These are phyloP conservation scores for Podila epicladia DNA, from an alignment of 192 early-diverging fungal genomes.

Conservation along the genomic window DNA sequence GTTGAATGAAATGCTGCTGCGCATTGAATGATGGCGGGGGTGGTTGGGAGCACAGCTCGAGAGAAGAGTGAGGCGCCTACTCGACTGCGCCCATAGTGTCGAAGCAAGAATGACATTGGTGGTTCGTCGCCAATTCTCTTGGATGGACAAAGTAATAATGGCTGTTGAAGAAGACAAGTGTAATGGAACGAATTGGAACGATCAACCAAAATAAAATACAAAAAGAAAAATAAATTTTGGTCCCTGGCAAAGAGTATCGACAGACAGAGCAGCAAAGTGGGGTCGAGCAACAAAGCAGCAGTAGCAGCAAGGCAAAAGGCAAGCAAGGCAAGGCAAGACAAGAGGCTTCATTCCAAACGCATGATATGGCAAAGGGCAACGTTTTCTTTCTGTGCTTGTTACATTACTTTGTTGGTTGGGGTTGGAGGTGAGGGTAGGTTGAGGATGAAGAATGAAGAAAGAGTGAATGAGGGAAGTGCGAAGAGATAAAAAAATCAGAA, in stretches of 20 bases:
- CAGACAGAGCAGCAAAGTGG: too few relatives aligned
- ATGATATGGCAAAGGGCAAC: neutral
- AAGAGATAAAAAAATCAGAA: constrained; percentile 8
- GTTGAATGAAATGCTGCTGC: constrained; percentile 14
- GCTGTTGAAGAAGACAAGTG: neutral
- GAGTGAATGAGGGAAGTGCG: neutral
- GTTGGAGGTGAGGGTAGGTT: neutral
- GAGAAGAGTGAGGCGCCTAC: too few relatives aligned
- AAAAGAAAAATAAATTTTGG: neutral
- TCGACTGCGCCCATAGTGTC: constrained; percentile 2
- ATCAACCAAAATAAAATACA: constrained; percentile 3
- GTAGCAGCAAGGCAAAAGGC: neutral
- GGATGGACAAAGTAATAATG: neutral
- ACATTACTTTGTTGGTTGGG: neutral
- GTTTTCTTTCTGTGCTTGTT: neutral
- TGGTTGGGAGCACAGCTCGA: constrained; percentile 1
- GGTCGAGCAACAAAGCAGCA: too few relatives aligned
- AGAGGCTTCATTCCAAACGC: neutral
- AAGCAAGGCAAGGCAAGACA: neutral
- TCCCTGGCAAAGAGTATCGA: too few relatives aligned
- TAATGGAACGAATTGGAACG: constrained; percentile 5
- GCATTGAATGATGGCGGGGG: constrained; percentile 22
- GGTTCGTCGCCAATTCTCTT: neutral
- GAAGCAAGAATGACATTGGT: neutral
- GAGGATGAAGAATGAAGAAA: neutral